Base-by-base conservation (phyloP, 345 rosid species). In the Brassica napus region DNA sequence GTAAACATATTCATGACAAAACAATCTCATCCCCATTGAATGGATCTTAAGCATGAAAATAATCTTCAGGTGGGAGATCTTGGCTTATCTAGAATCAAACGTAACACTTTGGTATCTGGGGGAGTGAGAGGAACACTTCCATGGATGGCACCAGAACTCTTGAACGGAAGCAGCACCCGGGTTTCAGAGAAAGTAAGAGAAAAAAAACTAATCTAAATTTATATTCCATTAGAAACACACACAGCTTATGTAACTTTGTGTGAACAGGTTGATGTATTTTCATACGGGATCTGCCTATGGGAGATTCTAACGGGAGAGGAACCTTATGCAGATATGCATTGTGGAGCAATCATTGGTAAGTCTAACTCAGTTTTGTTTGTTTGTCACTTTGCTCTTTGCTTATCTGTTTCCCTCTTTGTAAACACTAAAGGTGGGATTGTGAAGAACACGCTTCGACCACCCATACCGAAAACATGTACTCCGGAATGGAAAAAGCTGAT, bases 121-220 rank as follows among this genome's bases (percentile, higher is more conserved):
- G 91, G 94, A 65, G 91, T 89, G 54, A 82, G 93, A 73, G 93
- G 93, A 71, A 89, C 91, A 59, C 89, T 89, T 47, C 91, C 93
- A 54, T 89, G 90, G 90, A 86, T 89, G 90, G 93, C 91, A 15
- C 93, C 93, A 9, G 93, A 89, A 71, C 85, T 89, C 65, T 77
- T 89, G 71, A 89, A 84, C 71, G 93, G 93, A 54, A 88, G 90
- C 81, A 88, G 90, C 83, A 88, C 61, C 42, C 69, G 86, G 3
- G 94, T 89, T 67, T 90, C 94, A 3, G 94, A 88, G 82, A 88
- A 86, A 86, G 94, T 89, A 75, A 31, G 31, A 31, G 12, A 81
- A 28, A 16, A 79, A 26, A n/a, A n/a, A n/a, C n/a, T n/a, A n/a
- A n/a, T n/a, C n/a, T n/a, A n/a, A n/a, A 21, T 32, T 4, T 4